Base-by-base conservation (phyloP, 176 grass and related monocot species). In the Eleusine coracana region DNA sequence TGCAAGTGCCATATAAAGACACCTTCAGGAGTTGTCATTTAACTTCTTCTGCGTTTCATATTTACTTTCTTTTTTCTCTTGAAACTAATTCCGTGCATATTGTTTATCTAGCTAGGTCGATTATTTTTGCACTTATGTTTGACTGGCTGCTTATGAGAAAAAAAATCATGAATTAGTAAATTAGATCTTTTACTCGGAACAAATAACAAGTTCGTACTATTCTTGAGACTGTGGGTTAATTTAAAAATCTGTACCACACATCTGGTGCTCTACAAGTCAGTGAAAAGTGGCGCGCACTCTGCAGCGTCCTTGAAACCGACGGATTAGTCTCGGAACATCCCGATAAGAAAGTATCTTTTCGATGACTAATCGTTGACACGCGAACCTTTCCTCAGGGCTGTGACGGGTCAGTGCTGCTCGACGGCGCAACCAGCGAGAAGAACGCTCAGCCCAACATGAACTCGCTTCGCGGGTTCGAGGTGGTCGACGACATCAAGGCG, bases 401-500 rank as follows among this genome's bases (percentile, higher is more conserved):
- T 14, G 82, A 86, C 73, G 90, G 90, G 18, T 85, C 90, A 2
- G 90, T 92, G 73, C 68, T 92, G 67, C 76, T 92, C 40, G 90
- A 92, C 67, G 79, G 73, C 79, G 66, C 83, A 71, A 84, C 80
- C 13, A 71, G 90, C n/a, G 90, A 92, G 80, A 92, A 92, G 90
- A 86, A 73, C 5, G 84, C 90, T 10, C 0, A 0, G 45, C 87
- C 90, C 2, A 92, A 92, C 80, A 89, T 77, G 48, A 87, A 87
- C 56, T 92, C 90, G 18, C 56, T 92, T 21, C 83, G 90, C 60
- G 90, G 90, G 25, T 92, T 92, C 71, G 90, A 84, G 8, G 80
- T 92, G 76, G 55, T 92, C 2, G 87, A 92, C 80, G 50, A 34
- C 75, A 89, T 92, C 84, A 92, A 92, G 72, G 0, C 76, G 18